Base-by-base conservation (phyloP, 495 filamentous ascomycete species). In the Neurospora pannonica region DNA sequence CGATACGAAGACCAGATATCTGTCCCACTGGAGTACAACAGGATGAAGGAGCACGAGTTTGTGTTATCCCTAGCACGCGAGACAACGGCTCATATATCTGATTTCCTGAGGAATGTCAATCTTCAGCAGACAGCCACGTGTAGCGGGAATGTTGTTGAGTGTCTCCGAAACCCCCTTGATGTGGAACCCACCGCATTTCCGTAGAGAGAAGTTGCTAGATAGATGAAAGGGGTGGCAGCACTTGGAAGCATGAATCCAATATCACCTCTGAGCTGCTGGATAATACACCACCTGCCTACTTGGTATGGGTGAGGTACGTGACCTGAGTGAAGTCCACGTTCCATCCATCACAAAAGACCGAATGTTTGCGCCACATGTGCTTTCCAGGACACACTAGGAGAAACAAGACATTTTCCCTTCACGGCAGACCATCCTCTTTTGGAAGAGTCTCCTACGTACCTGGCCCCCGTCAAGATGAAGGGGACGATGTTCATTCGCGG, bases 11-110 rank as follows among this genome's bases (percentile, higher is more conserved):
- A 37, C 46, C 71, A 17, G 36, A 34, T 54, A 17, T n/a, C 5
- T 13, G 70, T 36, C 10, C 17, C 72, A 37, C 5, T 10, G 54
- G 28, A 34, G 54, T 17, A 67, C 54, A 67, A 67, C 28, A 67
- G 28, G 43, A 74, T 71, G 72, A 71, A 76, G 74, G 76, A 74
- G 38, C 37, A 67, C 28, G 54, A 67, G 15, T 19, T 34, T 34
- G 15, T 67, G 54, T 67, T 34, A 17, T 67, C 28, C 54, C 28
- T 67, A 67, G 28, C 54, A 67, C 54, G 54, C 28, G 54, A 28
- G 54, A 67, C 54, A 19, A 36, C 13, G 54, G 28, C 54, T 67
- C 13, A 67, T 67, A 67, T 67, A 67, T 67, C 6, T 31, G 5
- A 34, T 67, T 67, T 34, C 7, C 6, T 67, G 28, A 67, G 54